Conservation (phyloP, 2,329 filamentous ascomycete genomes). For the Alternaria sp. region DNA sequence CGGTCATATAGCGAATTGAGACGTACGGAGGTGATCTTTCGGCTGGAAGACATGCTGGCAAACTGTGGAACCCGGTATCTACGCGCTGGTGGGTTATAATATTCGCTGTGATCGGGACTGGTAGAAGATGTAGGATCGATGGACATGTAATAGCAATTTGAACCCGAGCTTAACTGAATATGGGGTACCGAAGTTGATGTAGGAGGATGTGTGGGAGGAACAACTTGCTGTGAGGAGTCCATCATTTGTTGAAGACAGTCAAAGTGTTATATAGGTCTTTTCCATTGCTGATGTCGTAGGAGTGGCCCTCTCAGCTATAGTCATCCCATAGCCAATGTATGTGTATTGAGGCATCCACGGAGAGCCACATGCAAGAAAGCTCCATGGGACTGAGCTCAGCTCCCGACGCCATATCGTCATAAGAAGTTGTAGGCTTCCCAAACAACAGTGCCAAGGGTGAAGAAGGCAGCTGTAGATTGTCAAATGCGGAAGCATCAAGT, state of each 20-base stretch:
- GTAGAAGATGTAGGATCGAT: conserved; percentile 27
- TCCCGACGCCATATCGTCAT: conserved; percentile 28
- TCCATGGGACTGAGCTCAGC: conserved; percentile 14
- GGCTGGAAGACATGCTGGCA: conserved; percentile 32
- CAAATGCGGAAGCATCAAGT: conserved; percentile 11
- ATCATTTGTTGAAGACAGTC: conserved; percentile 4
- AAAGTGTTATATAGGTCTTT: conserved; percentile 24
- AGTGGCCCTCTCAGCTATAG: neutral
- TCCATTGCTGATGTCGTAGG: neutral
- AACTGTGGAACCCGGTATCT: conserved; percentile 31
- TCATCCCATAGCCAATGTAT: neutral
- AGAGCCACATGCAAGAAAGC: conserved; percentile 1
- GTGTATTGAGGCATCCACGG: neutral
- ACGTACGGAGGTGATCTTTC: conserved; percentile 36
- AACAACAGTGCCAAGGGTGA: conserved; percentile 3
- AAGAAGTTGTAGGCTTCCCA: conserved; percentile 1
- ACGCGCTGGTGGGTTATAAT: conserved; percentile 35
- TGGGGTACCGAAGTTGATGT: conserved; percentile 13
- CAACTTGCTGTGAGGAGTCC: conserved; percentile 17
- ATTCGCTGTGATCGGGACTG: conserved; percentile 27
- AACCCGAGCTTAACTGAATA: conserved; percentile 4
- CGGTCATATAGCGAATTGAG: too few species aligned
- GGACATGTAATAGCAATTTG: conserved; percentile 25
- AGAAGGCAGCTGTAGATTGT: conserved; percentile 14
- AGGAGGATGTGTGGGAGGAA: conserved; percentile 10